phyloP scores from a whole-genome alignment of 306 rosid genomes.

The Neltuma alba region DNA sequence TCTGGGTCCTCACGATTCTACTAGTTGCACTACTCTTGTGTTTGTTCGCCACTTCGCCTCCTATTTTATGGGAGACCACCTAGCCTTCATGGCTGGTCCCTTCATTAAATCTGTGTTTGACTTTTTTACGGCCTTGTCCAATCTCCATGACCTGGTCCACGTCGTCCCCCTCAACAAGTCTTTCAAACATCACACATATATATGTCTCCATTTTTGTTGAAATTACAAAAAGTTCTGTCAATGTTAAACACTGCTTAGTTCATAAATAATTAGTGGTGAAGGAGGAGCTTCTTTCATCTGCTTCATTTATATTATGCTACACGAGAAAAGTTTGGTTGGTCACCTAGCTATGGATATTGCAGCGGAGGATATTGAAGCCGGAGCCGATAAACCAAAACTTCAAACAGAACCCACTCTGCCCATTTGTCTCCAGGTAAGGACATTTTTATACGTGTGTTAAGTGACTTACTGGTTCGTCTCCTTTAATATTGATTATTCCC shows the following conservation, averaged over 20 bases:
- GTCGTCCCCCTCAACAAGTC: slow-evolving; percentile 13
- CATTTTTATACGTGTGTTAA: slow-evolving; percentile 10
- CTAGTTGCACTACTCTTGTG: not conserved
- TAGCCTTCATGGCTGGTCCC: slow-evolving; percentile 27
- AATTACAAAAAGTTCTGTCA: not conserved
- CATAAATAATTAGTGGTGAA: not conserved
- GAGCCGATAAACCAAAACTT: slow-evolving; percentile 53
- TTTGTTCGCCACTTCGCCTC: not conserved
- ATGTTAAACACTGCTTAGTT: no score
- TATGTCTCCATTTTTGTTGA: not conserved
- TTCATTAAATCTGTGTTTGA: slow-evolving; percentile 35
- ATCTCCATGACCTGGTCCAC: slow-evolving; percentile 33
- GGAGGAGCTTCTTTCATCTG: slow-evolving; percentile 14
- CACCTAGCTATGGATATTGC: slow-evolving; percentile 47
- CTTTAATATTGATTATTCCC: not conserved
- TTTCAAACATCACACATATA: not conserved
- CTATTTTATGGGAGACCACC: slow-evolving; percentile 38
- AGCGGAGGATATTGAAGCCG: slow-evolving; percentile 96
- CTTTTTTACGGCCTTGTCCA: not conserved
- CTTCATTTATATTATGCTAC: not conserved
- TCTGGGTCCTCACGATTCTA: not conserved
- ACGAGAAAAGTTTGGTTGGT: slow-evolving; percentile 12
- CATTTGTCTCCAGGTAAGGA: slow-evolving; percentile 76
- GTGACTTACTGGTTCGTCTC: slow-evolving; percentile 1
- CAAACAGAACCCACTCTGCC: slow-evolving; percentile 89